Percentiles rank a stretch among this genome's conserved stretches.
phyloP scores from a whole-genome alignment of 2,329 filamentous ascomycete genomes.

The Hypoxylon sp. region DNA sequence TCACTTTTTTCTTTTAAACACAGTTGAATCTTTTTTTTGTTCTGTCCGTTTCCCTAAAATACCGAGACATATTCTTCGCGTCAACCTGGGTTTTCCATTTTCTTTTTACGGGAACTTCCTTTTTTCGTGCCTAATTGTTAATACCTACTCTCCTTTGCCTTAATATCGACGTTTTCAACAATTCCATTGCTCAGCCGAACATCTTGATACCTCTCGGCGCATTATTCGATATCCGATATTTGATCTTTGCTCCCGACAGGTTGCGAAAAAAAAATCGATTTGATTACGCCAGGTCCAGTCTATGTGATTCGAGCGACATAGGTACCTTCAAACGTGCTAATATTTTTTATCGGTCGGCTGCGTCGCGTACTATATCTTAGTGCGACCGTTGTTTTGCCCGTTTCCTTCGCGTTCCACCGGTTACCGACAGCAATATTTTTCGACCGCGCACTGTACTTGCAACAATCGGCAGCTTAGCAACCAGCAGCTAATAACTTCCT shows the following conservation, averaged over 20 bases:
- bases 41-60: slow-evolving; percentile 21
- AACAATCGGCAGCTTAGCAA: not conserved
- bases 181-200: slow-evolving; percentile 3
- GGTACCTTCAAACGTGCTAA: slow-evolving; percentile 23
- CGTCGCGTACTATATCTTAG: slow-evolving; percentile 37
- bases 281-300: slow-evolving; percentile 18
- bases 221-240: slow-evolving; percentile 5
- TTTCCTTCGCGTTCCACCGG: slow-evolving; percentile 33
- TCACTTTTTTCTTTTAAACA: slow-evolving; percentile 19
- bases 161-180: slow-evolving; percentile 26
- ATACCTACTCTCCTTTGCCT: slow-evolving; percentile 28
- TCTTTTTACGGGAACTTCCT: slow-evolving; percentile 23
- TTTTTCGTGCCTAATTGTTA: slow-evolving; percentile 45
- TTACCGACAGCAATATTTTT: slow-evolving; percentile 23
- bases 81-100: slow-evolving; percentile 31
- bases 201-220: not conserved
- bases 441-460: slow-evolving; percentile 33
- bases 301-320: slow-evolving; percentile 7
- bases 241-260: not conserved
- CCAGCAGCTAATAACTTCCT: not conserved
- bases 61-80: slow-evolving; percentile 25
- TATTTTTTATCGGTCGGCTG: slow-evolving; percentile 28
- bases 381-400: slow-evolving; percentile 36
- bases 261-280: not conserved
- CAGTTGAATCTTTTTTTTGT: slow-evolving; percentile 17